Percentiles rank a stretch among this genome's conserved stretches.
These are phyloP conservation scores for Sporothrix brasiliensis DNA, from an alignment of 2,329 filamentous ascomycete genomes.

Conservation along the genomic window DNA sequence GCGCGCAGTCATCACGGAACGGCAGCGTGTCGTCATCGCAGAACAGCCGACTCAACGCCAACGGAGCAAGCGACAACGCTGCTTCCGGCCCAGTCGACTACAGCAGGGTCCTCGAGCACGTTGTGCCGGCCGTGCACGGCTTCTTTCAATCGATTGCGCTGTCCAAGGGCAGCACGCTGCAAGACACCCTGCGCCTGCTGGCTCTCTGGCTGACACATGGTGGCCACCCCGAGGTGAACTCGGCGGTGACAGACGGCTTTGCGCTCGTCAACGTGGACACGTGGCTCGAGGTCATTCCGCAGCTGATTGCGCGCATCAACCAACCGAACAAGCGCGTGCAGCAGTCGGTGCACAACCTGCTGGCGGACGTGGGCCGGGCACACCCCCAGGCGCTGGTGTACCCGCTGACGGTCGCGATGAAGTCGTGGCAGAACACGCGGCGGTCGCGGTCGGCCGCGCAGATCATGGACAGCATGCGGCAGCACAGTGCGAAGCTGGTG, in stretches of 20 bases:
- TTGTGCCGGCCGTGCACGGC: slow-evolving; percentile 89
- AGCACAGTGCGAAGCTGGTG: slow-evolving; percentile 88
- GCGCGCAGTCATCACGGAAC: background rate
- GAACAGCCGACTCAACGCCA: background rate
- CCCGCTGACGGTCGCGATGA: slow-evolving; percentile 96
- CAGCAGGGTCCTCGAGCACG: slow-evolving; percentile 76
- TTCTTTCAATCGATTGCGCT: slow-evolving; percentile 98
- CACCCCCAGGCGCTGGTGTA: slow-evolving; percentile 97
- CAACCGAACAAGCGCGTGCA: slow-evolving; percentile 89
- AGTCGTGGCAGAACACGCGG: slow-evolving; percentile 78
- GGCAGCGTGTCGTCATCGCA: background rate
- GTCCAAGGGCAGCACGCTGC: slow-evolving; percentile 86
- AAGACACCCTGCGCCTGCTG: slow-evolving; percentile 88
- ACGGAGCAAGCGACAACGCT: slow-evolving; percentile 37
- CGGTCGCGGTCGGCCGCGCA: slow-evolving; percentile 84
- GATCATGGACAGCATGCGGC: slow-evolving; percentile 98
- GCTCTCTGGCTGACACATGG: slow-evolving; percentile 97
- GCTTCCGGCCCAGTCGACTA: slow-evolving; percentile 59
- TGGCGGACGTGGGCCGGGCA: slow-evolving; percentile 88
- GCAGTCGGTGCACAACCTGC: slow-evolving; percentile 85
- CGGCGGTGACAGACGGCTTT: slow-evolving; percentile 86
- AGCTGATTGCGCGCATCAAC: slow-evolving; percentile 95
- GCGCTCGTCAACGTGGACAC: slow-evolving; percentile 92
- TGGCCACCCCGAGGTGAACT: slow-evolving; percentile 82
- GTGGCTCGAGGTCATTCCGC: slow-evolving; percentile 97